These are phyloP conservation scores for Talaromyces thailandensis DNA, from an alignment of 495 filamentous ascomycete species.

Conservation along the genomic window DNA sequence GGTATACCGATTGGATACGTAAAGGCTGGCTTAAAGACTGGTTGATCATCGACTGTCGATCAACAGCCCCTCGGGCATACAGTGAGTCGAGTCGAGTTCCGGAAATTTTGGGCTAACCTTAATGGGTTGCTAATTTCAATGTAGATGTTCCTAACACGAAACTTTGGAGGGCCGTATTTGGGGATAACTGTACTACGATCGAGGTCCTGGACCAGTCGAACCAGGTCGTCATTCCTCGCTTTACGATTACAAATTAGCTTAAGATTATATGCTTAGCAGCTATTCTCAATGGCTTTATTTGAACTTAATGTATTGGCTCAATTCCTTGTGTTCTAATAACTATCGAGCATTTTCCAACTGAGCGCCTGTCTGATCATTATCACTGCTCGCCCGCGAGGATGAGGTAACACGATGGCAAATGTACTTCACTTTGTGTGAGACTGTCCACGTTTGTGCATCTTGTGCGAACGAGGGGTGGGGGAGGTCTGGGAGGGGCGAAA, in stretches of 20 bases:
- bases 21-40: conserved; percentile 6
- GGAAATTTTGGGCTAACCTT: neutral
- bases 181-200: conserved; percentile 2
- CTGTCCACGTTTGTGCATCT: neutral
- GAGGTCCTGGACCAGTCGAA: conserved; percentile 3
- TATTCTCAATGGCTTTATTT: neutral
- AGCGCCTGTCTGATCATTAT: no score
- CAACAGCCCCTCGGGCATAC: neutral
- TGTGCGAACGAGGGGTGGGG: neutral
- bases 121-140: neutral
- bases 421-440: no score
- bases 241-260: neutral
- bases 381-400: no score
- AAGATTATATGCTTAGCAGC: neutral
- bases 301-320: neutral
- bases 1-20: conserved; percentile 6
- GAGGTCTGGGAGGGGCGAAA: neutral
- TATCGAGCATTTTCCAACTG: no score
- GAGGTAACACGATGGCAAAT: no score
- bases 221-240: neutral
- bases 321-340: no score
- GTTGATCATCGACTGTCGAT: conserved; percentile 9
- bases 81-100: conserved; percentile 2
- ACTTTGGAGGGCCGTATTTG: conserved; percentile 9
- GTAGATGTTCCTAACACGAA: conserved; percentile 8